Conservation (phyloP, 106 monocot species). For the Allium cepa region DNA sequence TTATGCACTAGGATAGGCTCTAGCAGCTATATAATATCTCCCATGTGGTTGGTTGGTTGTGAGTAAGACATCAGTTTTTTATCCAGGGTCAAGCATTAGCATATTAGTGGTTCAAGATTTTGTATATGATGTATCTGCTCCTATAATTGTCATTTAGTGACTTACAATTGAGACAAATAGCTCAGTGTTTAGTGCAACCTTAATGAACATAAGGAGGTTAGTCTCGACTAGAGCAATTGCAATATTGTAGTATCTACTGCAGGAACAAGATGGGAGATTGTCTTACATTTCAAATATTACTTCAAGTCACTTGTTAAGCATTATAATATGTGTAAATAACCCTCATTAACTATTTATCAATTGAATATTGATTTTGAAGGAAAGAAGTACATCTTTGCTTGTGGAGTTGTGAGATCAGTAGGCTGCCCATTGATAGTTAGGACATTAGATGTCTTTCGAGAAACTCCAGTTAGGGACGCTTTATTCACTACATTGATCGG, state of each 20-base stretch:
- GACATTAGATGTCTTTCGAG: constrained; percentile 45
- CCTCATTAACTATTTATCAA: not conserved
- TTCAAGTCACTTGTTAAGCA: not conserved
- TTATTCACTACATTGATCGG: constrained; percentile 29
- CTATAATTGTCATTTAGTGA: constrained; percentile 44
- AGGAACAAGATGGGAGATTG: not conserved
- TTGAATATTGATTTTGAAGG: not conserved
- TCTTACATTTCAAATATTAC: not conserved
- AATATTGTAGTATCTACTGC: constrained; percentile 27
- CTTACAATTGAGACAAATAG: constrained; percentile 40
- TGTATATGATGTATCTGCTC: constrained; percentile 38
- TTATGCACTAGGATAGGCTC: constrained; percentile 35
- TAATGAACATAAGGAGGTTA: constrained; percentile 46
- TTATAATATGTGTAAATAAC: not conserved
- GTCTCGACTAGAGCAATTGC: constrained; percentile 36
- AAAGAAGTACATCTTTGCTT: constrained; percentile 19
- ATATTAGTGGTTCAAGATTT: constrained; percentile 42
- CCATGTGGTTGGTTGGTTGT: constrained; percentile 22
- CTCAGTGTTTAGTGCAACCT: constrained; percentile 46
- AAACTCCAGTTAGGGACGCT: constrained; percentile 9
- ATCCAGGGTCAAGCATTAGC: constrained; percentile 32
- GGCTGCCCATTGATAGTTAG: constrained; percentile 70
- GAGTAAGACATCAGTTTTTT: constrained; percentile 29
- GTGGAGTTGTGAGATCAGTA: constrained; percentile 59
- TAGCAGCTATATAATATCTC: constrained; percentile 52